These are phyloP conservation scores for Cystobasidium tubakii DNA, from an alignment of 768 basidiomycete genomes.

Conservation along the genomic window DNA sequence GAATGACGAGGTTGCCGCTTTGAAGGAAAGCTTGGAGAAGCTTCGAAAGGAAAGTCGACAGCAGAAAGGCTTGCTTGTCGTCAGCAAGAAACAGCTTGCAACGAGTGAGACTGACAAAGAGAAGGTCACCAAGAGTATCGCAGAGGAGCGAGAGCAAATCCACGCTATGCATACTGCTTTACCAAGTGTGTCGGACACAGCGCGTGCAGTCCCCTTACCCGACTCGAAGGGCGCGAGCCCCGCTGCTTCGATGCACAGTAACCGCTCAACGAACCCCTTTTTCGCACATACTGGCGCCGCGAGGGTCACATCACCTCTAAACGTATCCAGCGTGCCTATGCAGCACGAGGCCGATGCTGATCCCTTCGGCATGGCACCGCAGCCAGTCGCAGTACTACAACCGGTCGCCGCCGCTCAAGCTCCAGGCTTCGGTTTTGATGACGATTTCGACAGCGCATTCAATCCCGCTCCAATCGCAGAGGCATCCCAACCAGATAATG, in stretches of 20 bases:
- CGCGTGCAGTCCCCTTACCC: conserved; percentile 12
- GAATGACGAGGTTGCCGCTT: conserved; percentile 62
- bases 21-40: conserved; percentile 76
- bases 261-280: conserved; percentile 19
- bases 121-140: conserved; percentile 61
- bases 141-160: conserved; percentile 53
- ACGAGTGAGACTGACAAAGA: conserved; percentile 72
- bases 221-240: conserved; percentile 8
- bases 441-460: conserved; percentile 11
- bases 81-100: conserved; percentile 85
- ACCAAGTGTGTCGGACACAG: background rate
- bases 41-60: conserved; percentile 88
- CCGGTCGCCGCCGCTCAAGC: background rate
- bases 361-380: conserved; percentile 23
- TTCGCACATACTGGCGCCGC: background rate
- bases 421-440: conserved; percentile 8
- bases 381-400: background rate
- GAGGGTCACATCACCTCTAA: conserved; percentile 10
- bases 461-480: background rate
- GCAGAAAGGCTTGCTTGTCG: conserved; percentile 89
- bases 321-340: background rate
- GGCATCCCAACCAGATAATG: background rate
- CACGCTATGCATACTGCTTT: background rate
- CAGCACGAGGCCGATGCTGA: background rate
- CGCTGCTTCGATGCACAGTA: background rate